These are phyloP conservation scores for Alternaria brassicae DNA, from an alignment of 2,329 filamentous ascomycete species.

Conservation along the genomic window DNA sequence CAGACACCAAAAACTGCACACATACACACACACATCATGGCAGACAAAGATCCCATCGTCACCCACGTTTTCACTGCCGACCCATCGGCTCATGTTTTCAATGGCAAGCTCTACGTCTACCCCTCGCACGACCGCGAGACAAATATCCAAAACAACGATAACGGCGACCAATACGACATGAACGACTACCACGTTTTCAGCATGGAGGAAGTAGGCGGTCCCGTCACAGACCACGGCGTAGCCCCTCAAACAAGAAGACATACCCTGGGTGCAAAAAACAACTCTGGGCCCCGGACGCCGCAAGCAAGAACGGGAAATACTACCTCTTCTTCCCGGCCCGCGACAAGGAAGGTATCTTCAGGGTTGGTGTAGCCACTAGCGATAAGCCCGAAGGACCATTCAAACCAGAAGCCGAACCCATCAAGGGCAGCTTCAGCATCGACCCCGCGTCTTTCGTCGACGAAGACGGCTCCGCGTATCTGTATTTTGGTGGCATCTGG, in stretches of 20 bases:
- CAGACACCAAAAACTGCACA: background rate
- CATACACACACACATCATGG: conserved; percentile 29
- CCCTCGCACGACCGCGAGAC: conserved; percentile 81
- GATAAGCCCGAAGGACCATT: conserved; percentile 74
- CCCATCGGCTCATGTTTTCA: conserved; percentile 81
- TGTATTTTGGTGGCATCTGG: conserved; percentile 83
- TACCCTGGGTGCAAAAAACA: conserved; percentile 80
- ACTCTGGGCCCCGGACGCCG: conserved; percentile 81
- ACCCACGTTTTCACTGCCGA: conserved; percentile 81
- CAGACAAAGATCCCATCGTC: conserved; percentile 66
- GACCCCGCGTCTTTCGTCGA: conserved; percentile 80
- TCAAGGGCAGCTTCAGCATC: conserved; percentile 75
- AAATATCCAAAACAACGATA: conserved; percentile 78
- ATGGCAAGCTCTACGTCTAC: conserved; percentile 78
- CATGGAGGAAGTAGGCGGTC: conserved; percentile 61
- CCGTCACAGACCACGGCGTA: conserved; percentile 75
- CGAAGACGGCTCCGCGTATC: conserved; percentile 67
- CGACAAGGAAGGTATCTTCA: conserved; percentile 72
- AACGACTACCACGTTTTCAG: conserved; percentile 82
- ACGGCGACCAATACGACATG: conserved; percentile 88
- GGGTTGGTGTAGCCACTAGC: conserved; percentile 74
- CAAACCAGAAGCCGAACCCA: conserved; percentile 67
- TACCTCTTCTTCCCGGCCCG: conserved; percentile 80
- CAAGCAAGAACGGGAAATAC: conserved; percentile 71
- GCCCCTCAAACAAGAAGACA: conserved; percentile 68